These are phyloP conservation scores for Cynanchum wilfordii DNA, from an alignment of 257 asterid species.

Conservation along the genomic window DNA sequence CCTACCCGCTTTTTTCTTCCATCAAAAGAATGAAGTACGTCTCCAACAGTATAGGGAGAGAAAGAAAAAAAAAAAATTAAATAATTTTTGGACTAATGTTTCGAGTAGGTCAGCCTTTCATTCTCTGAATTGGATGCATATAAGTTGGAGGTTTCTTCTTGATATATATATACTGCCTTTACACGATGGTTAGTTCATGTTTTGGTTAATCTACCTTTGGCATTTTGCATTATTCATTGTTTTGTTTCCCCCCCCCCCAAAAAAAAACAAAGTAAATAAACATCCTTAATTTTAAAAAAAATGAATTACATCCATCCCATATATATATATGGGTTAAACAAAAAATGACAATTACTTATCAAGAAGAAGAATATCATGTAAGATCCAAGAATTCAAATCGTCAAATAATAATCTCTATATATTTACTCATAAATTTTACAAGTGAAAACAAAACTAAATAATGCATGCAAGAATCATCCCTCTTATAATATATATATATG, in stretches of 20 bases:
- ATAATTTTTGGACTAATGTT: conserved; percentile 2
- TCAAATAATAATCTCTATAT: no score
- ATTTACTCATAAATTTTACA: background rate
- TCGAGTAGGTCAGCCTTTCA: background rate
- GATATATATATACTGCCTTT: background rate
- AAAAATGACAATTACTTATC: no score
- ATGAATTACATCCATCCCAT: no score
- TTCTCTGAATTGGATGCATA: conserved; percentile 5
- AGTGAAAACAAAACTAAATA: background rate
- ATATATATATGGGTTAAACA: no score
- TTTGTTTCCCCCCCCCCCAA: no score
- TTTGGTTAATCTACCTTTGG: conserved; percentile 4
- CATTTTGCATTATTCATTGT: background rate
- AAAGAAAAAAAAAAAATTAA: no score
- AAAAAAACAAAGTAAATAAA: background rate
- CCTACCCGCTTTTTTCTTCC: background rate
- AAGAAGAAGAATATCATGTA: no score
- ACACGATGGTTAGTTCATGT: conserved; percentile 1
- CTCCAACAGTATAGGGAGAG: background rate
- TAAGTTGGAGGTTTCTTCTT: background rate
- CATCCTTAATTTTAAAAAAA: no score
- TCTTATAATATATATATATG: no score
- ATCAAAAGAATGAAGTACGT: background rate
- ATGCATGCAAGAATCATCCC: background rate
- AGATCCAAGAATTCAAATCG: no score